Conservation (phyloP, 2,329 filamentous ascomycete genomes). For the Aureobasidium subglaciale region DNA sequence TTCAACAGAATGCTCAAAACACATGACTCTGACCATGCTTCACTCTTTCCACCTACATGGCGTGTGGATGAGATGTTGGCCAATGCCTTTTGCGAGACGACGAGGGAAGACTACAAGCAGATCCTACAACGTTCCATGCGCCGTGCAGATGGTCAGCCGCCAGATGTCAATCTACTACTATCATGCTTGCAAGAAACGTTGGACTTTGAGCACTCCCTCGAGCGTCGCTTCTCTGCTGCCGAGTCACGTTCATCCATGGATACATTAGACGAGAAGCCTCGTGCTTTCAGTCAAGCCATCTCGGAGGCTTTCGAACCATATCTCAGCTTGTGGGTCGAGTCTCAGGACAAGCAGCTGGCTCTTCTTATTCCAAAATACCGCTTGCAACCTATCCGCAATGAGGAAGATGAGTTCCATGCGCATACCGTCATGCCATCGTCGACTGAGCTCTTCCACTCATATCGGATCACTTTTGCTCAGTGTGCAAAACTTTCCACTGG, state of each 20-base stretch:
- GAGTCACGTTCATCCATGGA: conserved; percentile 76
- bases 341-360: conserved; percentile 82
- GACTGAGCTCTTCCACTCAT: conserved; percentile 95
- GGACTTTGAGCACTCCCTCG: conserved; percentile 89
- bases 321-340: conserved; percentile 92
- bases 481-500: conserved; percentile 94
- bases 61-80: conserved; percentile 83
- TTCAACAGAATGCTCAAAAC: conserved; percentile 93
- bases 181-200: conserved; percentile 91
- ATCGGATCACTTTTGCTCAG: conserved; percentile 84
- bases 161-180: conserved; percentile 84
- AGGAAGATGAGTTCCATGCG: conserved; percentile 85
- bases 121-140: conserved; percentile 86
- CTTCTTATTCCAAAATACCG: conserved; percentile 82
- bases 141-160: conserved; percentile 63
- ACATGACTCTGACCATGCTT: conserved; percentile 86
- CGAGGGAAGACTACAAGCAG: conserved; percentile 87
- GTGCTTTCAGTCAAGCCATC: conserved; percentile 81
- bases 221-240: conserved; percentile 66
- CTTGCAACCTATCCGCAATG: conserved; percentile 67
- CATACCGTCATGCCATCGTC: conserved; percentile 88
- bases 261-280: conserved; percentile 71
- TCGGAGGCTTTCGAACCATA: conserved; percentile 97
- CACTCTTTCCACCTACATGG: conserved; percentile 83
- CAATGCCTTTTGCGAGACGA: conserved; percentile 91